Evolutionary conservation across 108 stramenopile genomes (phyloP).

Genomic region (Cyclotella atomus): DNA sequence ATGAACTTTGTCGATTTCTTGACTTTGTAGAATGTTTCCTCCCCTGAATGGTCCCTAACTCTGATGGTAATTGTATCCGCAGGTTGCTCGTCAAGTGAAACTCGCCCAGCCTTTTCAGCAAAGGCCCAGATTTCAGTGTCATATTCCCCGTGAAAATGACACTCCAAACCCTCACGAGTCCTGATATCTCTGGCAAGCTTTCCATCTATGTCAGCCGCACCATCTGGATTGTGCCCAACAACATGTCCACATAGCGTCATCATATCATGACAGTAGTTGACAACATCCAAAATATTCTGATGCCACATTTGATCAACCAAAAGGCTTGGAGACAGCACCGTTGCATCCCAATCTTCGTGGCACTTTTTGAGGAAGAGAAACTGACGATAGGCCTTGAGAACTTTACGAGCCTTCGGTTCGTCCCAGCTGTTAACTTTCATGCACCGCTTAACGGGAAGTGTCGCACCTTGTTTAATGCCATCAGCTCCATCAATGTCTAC

Average conservation of each 20-base stretch:
- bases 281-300: slow-evolving; percentile 65
- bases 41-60: neutral
- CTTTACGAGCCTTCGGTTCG: slow-evolving; percentile 55
- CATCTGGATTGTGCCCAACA: slow-evolving; percentile 68
- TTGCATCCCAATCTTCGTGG: slow-evolving; percentile 70
- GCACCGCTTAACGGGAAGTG: slow-evolving; percentile 69
- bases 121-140: slow-evolving; percentile 71
- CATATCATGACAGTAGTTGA: slow-evolving; percentile 70
- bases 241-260: slow-evolving; percentile 68
- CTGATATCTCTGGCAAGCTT: slow-evolving; percentile 52
- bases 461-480: slow-evolving; percentile 53
- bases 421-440: slow-evolving; percentile 61
- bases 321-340: slow-evolving; percentile 59
- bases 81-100: neutral
- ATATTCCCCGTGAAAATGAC: slow-evolving; percentile 58
- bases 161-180: slow-evolving; percentile 57
- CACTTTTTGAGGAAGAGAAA: slow-evolving; percentile 74
- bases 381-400: slow-evolving; percentile 66
- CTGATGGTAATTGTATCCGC: neutral
- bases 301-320: slow-evolving; percentile 81
- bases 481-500: neutral
- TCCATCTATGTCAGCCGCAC: slow-evolving; percentile 50
- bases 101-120: slow-evolving; percentile 34
- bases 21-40: neutral
- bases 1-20: neutral